Conservation (phyloP, 306 rosid species). For the Canavalia gladiata region DNA sequence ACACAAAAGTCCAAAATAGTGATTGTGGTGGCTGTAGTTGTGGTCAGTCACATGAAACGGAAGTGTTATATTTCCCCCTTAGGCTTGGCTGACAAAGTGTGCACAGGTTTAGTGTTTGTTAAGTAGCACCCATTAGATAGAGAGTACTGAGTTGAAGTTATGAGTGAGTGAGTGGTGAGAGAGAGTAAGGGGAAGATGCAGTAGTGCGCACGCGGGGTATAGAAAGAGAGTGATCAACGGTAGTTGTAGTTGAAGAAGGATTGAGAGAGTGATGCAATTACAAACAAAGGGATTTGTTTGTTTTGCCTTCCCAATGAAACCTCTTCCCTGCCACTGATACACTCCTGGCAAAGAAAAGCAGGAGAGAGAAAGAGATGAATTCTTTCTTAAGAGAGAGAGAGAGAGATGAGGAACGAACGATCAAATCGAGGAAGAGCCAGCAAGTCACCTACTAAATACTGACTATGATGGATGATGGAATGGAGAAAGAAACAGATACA, state of each 20-base stretch:
- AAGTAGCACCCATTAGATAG: not conserved
- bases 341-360: constrained; percentile 67
- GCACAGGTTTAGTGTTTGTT: constrained; percentile 33
- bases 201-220: too few relatives aligned
- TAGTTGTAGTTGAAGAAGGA: not conserved
- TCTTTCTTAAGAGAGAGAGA: constrained; percentile 9
- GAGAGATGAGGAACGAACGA: constrained; percentile 47
- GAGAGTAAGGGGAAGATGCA: not conserved
- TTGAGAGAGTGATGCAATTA: constrained; percentile 29
- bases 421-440: constrained; percentile 75
- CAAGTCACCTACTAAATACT: constrained; percentile 41
- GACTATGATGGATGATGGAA: constrained; percentile 60
- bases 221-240: constrained; percentile 8
- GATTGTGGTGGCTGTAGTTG: constrained; percentile 29
- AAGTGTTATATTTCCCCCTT: constrained; percentile 33
- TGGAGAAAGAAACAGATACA: constrained; percentile 13
- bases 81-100: constrained; percentile 48
- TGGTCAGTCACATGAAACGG: constrained; percentile 28
- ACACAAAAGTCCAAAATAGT: constrained; percentile 60
- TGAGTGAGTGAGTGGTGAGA: not conserved
- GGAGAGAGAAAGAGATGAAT: constrained; percentile 28
- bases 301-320: constrained; percentile 91
- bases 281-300: constrained; percentile 28
- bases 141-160: not conserved
- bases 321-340: constrained; percentile 60